Conservation (phyloP, 2,329 filamentous ascomycete species). For the Ophiostoma fasciatum region DNA sequence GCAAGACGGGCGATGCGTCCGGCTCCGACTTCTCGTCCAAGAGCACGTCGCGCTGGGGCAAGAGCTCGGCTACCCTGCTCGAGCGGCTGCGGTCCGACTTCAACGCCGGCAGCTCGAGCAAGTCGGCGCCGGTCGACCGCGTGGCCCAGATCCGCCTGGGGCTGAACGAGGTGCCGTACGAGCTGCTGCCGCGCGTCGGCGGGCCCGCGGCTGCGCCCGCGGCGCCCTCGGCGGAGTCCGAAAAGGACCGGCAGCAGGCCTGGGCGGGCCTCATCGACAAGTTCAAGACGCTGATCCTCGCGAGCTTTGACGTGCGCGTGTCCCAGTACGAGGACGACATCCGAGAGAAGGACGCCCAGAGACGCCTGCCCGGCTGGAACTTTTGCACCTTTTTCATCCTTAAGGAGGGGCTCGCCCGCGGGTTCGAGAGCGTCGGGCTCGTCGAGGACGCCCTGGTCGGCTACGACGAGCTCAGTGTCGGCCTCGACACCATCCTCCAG, state of each 20-base stretch:
- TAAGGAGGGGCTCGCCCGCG: constrained; percentile 84
- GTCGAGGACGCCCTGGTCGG: constrained; percentile 90
- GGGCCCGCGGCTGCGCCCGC: constrained; percentile 50
- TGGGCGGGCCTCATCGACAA: constrained; percentile 77
- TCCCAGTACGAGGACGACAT: constrained; percentile 96
- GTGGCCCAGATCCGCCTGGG: constrained; percentile 75
- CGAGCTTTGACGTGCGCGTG: constrained; percentile 81
- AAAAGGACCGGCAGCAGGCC: constrained; percentile 64
- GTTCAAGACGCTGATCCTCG: constrained; percentile 73
- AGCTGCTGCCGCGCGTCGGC: constrained; percentile 44
- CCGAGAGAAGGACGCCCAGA: constrained; percentile 78
- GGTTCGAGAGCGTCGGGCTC: constrained; percentile 89
- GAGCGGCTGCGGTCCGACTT: constrained; percentile 89
- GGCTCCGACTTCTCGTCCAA: constrained; percentile 35
- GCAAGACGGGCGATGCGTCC: constrained; percentile 31
- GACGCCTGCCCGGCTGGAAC: constrained; percentile 87
- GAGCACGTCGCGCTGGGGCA: constrained; percentile 20
- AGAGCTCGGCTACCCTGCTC: constrained; percentile 51
- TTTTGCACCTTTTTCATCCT: constrained; percentile 98
- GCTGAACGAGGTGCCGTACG: constrained; percentile 53
- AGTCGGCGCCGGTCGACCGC: constrained; percentile 58
- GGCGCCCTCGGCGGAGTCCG: constrained; percentile 36
- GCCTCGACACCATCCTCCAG: constrained; percentile 66
- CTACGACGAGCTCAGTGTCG: constrained; percentile 86
- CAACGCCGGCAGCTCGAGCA: constrained; percentile 58